Evolutionary conservation across 2,329 filamentous ascomycete genomes (phyloP).

Genomic region (Trichoderma atrobrunneum): DNA sequence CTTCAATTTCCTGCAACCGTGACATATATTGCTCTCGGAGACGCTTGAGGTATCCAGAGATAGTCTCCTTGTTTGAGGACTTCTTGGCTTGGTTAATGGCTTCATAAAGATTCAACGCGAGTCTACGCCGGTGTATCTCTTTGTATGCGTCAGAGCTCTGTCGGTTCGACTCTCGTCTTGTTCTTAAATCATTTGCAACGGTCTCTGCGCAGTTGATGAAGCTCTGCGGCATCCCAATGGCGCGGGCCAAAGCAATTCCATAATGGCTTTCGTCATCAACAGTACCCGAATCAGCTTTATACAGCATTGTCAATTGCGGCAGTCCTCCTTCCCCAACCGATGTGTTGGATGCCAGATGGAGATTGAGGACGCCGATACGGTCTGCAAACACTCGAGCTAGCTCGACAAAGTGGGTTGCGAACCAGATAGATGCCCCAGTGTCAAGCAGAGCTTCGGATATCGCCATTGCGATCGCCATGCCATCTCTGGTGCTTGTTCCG

Average conservation of each 20-base stretch:
- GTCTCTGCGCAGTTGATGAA: constrained; percentile 67
- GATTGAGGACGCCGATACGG: constrained; percentile 73
- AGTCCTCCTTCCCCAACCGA: constrained; percentile 46
- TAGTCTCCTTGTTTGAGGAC: constrained; percentile 58
- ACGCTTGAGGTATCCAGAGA: constrained; percentile 41
- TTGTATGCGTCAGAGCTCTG: constrained; percentile 57
- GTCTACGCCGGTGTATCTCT: constrained; percentile 62
- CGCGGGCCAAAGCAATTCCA: constrained; percentile 75
- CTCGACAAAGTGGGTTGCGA: constrained; percentile 89
- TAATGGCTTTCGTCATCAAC: constrained; percentile 69
- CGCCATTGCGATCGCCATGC: constrained; percentile 82
- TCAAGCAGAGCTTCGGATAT: constrained; percentile 85
- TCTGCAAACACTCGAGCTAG: constrained; percentile 73
- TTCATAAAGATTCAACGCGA: constrained; percentile 71
- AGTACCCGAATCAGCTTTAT: constrained; percentile 72
- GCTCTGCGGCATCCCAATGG: constrained; percentile 66
- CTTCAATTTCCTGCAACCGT: constrained; percentile 66
- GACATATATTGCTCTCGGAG: constrained; percentile 70
- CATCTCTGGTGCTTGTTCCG: constrained; percentile 85
- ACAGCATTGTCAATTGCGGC: constrained; percentile 77
- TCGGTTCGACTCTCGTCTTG: constrained; percentile 55
- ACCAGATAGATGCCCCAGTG: constrained; percentile 79
- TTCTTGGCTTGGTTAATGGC: constrained; percentile 66
- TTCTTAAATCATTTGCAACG: constrained; percentile 62
- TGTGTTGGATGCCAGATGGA: constrained; percentile 75